Evolutionary conservation across 495 filamentous ascomycete species (phyloP).

Genomic region (Hyaloscypha finlandica): DNA sequence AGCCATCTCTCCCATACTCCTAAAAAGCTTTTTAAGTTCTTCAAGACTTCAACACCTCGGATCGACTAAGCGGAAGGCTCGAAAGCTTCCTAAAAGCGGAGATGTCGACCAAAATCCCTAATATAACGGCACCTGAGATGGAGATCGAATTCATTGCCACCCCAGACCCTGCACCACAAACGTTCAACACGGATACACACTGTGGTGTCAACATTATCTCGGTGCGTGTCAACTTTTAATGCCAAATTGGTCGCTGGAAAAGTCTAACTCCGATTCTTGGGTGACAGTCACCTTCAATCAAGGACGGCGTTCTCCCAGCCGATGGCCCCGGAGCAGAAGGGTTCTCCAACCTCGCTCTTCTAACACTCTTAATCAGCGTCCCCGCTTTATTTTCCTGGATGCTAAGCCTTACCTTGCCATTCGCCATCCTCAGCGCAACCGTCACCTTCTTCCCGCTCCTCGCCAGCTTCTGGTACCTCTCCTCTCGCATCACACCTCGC

Average conservation of each 20-base stretch:
- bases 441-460: slow-evolving; percentile 66
- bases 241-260: neutral
- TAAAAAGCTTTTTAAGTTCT: too few species aligned
- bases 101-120: neutral
- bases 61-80: too few species aligned
- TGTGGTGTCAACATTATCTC: slow-evolving; percentile 17
- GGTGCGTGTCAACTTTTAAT: slow-evolving; percentile 2
- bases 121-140: neutral
- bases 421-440: slow-evolving; percentile 65
- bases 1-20: too few species aligned
- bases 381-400: slow-evolving; percentile 65
- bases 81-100: neutral
- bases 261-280: neutral
- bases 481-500: slow-evolving; percentile 65
- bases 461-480: slow-evolving; percentile 65
- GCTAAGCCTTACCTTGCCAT: slow-evolving; percentile 68
- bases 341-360: slow-evolving; percentile 67
- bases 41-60: too few species aligned
- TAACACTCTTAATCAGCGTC: slow-evolving; percentile 54
- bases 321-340: slow-evolving; percentile 69
- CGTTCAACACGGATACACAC: slow-evolving; percentile 7
- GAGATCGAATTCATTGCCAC: slow-evolving; percentile 18
- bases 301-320: slow-evolving; percentile 76
- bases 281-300: slow-evolving; percentile 67
- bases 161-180: slow-evolving; percentile 12